Evolutionary conservation across 2,329 filamentous ascomycete genomes (phyloP).

Genomic region (Fusarium illudens): DNA sequence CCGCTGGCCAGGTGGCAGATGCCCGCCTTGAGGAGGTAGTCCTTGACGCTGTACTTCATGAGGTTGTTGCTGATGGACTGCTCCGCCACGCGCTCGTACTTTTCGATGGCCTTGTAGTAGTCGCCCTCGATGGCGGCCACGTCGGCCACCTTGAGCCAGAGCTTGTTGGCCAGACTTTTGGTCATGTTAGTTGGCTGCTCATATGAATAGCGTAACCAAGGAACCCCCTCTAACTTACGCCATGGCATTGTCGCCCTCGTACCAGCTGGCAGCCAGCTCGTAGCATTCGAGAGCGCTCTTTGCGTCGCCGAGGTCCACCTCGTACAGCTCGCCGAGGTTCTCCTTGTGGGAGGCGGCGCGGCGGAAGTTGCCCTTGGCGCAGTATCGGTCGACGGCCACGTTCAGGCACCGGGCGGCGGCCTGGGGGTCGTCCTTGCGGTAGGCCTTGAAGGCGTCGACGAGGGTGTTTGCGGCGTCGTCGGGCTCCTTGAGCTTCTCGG

Average conservation of each 20-base stretch:
- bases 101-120: slow-evolving; percentile 82
- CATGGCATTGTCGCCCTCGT: slow-evolving; percentile 83
- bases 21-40: slow-evolving; percentile 93
- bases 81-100: slow-evolving; percentile 84
- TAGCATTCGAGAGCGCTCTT: slow-evolving; percentile 84
- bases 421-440: slow-evolving; percentile 83
- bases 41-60: slow-evolving; percentile 93
- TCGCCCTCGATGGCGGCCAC: slow-evolving; percentile 82
- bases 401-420: slow-evolving; percentile 84
- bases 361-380: slow-evolving; percentile 87
- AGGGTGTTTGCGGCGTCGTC: slow-evolving; percentile 91
- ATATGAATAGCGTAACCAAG: too few relatives aligned
- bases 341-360: slow-evolving; percentile 92
- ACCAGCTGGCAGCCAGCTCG: slow-evolving; percentile 87
- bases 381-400: slow-evolving; percentile 85
- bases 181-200: background rate
- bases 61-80: slow-evolving; percentile 86
- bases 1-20: slow-evolving; percentile 82
- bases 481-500: slow-evolving; percentile 83
- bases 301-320: slow-evolving; percentile 80
- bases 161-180: slow-evolving; percentile 88
- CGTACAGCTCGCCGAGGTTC: slow-evolving; percentile 84
- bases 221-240: too few relatives aligned
- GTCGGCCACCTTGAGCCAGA: slow-evolving; percentile 92
- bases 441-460: slow-evolving; percentile 94